A percentile compares a stretch with the other conserved stretches of the same genome.
phyloP scores from a whole-genome alignment of 306 rosid genomes.

The Castanospermum australe region DNA sequence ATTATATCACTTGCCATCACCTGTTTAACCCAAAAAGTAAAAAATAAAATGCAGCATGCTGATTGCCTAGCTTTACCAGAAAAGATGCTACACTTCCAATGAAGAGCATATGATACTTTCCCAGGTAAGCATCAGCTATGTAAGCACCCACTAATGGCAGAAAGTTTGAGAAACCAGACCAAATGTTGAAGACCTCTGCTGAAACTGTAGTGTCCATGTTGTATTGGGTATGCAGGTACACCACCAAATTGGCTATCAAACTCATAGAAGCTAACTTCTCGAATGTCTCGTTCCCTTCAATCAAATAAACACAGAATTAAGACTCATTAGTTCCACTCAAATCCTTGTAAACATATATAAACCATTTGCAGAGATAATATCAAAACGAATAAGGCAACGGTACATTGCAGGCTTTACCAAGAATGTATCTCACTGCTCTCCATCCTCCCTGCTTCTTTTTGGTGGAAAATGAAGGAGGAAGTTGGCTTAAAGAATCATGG shows the following conservation, averaged over 20 bases:
- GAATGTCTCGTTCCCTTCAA: constrained; percentile 63
- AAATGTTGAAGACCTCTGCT: constrained; percentile 50
- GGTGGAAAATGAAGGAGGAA: constrained; percentile 24
- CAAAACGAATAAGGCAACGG: background rate
- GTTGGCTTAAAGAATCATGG: constrained; percentile 4
- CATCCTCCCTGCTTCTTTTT: constrained; percentile 47
- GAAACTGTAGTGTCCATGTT: constrained; percentile 48
- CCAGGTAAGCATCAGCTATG: constrained; percentile 51
- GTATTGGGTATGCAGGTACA: constrained; percentile 57
- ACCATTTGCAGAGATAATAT: background rate
- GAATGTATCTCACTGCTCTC: constrained; percentile 50
- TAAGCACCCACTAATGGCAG: constrained; percentile 58
- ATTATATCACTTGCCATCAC: background rate
- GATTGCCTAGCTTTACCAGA: constrained; percentile 31
- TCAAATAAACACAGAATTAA: background rate
- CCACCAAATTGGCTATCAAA: constrained; percentile 49
- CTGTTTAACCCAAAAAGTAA: background rate
- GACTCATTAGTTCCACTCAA: background rate
- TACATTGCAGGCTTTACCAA: constrained; percentile 29
- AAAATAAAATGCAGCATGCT: background rate
- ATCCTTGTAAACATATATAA: background rate
- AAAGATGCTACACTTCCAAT: constrained; percentile 46
- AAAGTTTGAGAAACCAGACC: constrained; percentile 62
- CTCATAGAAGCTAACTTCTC: constrained; percentile 79
- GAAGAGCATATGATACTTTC: constrained; percentile 51